These are phyloP conservation scores for Hyaloperonospora arabidopsidis DNA, from an alignment of 352 stramenopile species.

Conservation along the genomic window DNA sequence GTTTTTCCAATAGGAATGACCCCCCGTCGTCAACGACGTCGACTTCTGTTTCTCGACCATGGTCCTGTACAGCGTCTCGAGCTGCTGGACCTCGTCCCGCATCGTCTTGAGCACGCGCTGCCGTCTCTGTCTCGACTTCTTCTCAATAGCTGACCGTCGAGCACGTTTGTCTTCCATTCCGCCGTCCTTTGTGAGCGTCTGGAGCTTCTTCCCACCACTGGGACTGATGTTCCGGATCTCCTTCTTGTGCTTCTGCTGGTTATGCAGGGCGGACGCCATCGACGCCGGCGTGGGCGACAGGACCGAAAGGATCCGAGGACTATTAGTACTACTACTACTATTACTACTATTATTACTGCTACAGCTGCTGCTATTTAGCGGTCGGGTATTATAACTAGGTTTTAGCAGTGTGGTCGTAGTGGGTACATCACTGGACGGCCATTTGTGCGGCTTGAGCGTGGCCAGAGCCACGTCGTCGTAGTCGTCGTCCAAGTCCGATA, in stretches of 20 bases:
- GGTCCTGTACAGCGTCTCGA: constrained; percentile 37
- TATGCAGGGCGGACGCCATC: constrained; percentile 33
- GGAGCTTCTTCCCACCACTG: constrained; percentile 18
- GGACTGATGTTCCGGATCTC: constrained; percentile 25
- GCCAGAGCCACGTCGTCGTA: constrained; percentile 13
- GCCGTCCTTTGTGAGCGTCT: constrained; percentile 5
- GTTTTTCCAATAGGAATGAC: background rate
- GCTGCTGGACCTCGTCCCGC: constrained; percentile 40
- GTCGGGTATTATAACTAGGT: too few relatives aligned
- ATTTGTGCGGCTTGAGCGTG: constrained; percentile 8
- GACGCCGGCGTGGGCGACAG: constrained; percentile 17
- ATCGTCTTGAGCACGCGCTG: constrained; percentile 30
- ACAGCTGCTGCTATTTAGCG: too few relatives aligned
- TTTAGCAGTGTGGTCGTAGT: too few relatives aligned
- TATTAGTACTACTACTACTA: background rate
- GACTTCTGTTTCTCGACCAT: constrained; percentile 25
- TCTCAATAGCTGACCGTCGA: constrained; percentile 54
- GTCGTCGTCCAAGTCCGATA: constrained; percentile 22
- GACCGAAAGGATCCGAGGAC: background rate
- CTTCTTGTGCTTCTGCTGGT: constrained; percentile 26
- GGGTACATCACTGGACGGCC: constrained; percentile 8
- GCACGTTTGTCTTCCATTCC: constrained; percentile 28
- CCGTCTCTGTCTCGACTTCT: constrained; percentile 39
- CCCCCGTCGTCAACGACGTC: background rate
- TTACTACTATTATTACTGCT: too few relatives aligned